Evolutionary conservation across 2,329 filamentous ascomycete genomes (phyloP), one percentile per base, ranked within the genome.

Genomic region (Pseudopyrenochaeta lycopersici): DNA sequence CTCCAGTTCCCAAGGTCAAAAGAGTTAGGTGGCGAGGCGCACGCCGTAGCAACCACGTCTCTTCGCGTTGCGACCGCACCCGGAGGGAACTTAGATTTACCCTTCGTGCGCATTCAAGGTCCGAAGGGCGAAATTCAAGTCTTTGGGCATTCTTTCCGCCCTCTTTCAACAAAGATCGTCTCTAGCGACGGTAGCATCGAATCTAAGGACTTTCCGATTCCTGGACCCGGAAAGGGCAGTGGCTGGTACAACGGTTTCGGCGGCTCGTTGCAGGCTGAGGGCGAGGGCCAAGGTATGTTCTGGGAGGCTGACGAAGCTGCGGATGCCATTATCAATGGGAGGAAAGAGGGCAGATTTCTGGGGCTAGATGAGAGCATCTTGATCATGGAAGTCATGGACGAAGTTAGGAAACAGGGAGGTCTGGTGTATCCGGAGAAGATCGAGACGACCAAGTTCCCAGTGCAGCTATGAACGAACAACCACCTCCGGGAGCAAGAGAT

Each of bases 241-340:
- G 77, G 76, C 6, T 82, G 78, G 77, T 71, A 74, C 64, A 82
- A 81, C 51, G 80, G 80, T 27, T 82, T 81, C 50, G 77, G 75
- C 14, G 74, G 68, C 35, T 58, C 58, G 21, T 68, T 63, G 48
- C 72, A 80, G 29, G 78, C 84, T 52, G 85, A 86, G 23, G 83
- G 81, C 12, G 77, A 81, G 63, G 91, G 91, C 10, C 88, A 91
- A 60, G 92, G 91, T 44, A 95, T 96, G 90, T 95, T 91, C 78
- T 94, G 89, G 89, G 90, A 93, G 74, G 91, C 91, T 1, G 90
- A 93, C 72, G 90, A 92, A 79, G 89, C 86, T 60, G 90, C 88
- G 23, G 82, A 88, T 40, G 91, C 89, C 62, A 71, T 96, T 52
- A 82, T 89, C 38, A 91, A 95, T 71, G 90, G 91, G 18, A 87